Evolutionary conservation across 164 flowering plant species (phyloP), one percentile per base, ranked within the genome.

Genomic region (Stephania japonica): DNA sequence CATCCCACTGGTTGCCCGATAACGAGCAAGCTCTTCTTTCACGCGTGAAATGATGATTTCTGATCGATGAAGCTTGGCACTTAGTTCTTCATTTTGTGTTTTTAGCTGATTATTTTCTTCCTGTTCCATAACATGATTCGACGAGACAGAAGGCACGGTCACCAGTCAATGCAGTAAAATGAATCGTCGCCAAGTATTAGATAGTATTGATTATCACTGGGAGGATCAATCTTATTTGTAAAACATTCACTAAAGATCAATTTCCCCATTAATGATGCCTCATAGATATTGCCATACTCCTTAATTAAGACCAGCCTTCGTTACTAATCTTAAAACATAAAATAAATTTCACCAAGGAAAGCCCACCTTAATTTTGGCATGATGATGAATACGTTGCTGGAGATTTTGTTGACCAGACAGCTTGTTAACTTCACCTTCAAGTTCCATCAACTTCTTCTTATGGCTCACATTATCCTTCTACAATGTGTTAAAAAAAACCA

Each of bases 331-430:
- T 68, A 18, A 19, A 41, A 21, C 53, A 9, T 13, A 23, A 13
- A 32, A 42, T 59, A 21, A 59, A 8, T 66, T 66, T 14, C 44
- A 10, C 24, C 21, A 1, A 69, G 21, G 24, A 59, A 63, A 23
- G 69, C 84, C 69, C 83, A 78, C 99, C 97, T 95, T 95, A 74
- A 95, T 91, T 87, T 93, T 95, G 24, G 97, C 93, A 85, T 93
- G 98, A 78, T 95, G 98, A 84, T 91, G 97, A 72, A 93, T 93
- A 19, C 97, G 94, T 76, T 91, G 97, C 76, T 91, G 94, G 70
- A 93, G 86, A 70, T 93, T 95, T 82, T 96, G 99, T 77, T 96
- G 98, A 27, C 95, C 98, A 27, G 95, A 91, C 38, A 96, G 83
- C 82, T 89, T 91, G 70, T 85, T 87, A 27, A 89, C 83, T 78